phyloP scores from a whole-genome alignment of 345 rosid species.

The Sonneratia caseolaris region DNA sequence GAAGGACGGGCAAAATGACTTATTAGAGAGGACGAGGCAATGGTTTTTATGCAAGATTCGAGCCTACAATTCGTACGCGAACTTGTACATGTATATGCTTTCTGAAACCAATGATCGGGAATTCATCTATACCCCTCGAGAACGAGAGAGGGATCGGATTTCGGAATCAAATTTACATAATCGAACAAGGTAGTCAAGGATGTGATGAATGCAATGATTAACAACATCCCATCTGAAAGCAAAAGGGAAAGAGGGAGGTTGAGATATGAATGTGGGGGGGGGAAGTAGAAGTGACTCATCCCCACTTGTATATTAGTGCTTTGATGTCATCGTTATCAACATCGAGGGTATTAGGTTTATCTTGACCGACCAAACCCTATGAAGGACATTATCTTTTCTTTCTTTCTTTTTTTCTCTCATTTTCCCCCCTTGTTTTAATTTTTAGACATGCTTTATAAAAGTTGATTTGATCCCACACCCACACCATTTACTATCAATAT shows the following conservation, averaged over 20 bases:
- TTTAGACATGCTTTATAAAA: not conserved
- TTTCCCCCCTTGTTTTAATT: not conserved
- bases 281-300: not conserved
- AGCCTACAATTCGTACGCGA: too few species aligned
- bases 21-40: too few species aligned
- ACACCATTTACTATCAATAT: not conserved
- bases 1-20: too few species aligned
- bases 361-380: conserved; percentile 15
- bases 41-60: too few species aligned
- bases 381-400: conserved; percentile 1
- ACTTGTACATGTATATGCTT: too few species aligned
- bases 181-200: not conserved
- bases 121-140: too few species aligned
- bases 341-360: conserved; percentile 11
- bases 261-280: not conserved
- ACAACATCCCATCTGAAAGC: not conserved
- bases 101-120: too few species aligned
- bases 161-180: not conserved
- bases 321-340: not conserved
- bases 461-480: conserved; percentile 2
- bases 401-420: not conserved
- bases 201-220: not conserved
- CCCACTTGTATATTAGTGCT: not conserved
- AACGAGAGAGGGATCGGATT: too few species aligned
- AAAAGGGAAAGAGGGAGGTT: not conserved